Conservation (phyloP, 2,329 filamentous ascomycete genomes). For the Alternaria infectoria region DNA sequence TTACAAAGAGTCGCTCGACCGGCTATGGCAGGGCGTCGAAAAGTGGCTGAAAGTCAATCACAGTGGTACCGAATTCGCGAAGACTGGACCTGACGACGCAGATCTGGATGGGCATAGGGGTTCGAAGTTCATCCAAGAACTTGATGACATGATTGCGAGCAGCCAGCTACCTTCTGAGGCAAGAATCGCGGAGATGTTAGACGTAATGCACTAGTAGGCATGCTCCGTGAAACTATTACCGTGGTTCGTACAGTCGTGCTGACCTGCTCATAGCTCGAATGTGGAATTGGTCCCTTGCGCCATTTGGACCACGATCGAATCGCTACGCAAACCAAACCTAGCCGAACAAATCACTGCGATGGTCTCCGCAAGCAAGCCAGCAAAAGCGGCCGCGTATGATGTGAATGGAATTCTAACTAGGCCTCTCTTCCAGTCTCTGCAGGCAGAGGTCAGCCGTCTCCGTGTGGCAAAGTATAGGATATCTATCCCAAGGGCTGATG, state of each 20-base stretch:
- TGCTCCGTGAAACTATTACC: background rate
- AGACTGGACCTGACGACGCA: constrained; percentile 14
- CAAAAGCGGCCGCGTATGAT: constrained; percentile 20
- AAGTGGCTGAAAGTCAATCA: constrained; percentile 30
- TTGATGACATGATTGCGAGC: constrained; percentile 19
- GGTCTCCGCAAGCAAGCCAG: constrained; percentile 13
- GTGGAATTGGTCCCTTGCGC: constrained; percentile 20
- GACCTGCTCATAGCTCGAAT: constrained; percentile 20
- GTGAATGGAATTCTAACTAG: constrained; percentile 15
- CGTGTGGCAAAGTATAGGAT: constrained; percentile 20
- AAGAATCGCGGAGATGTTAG: constrained; percentile 28
- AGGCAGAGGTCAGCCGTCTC: constrained; percentile 32
- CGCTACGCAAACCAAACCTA: constrained; percentile 26
- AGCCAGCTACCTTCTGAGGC: background rate
- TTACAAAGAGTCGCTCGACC: constrained; percentile 23
- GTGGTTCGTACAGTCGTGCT: constrained; percentile 1
- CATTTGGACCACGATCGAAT: constrained; percentile 37
- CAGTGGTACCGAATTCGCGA: constrained; percentile 23
- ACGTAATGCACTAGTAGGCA: constrained; percentile 34
- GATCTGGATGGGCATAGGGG: constrained; percentile 29
- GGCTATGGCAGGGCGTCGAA: constrained; percentile 25
- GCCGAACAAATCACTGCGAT: constrained; percentile 18
- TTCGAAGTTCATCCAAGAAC: constrained; percentile 28
- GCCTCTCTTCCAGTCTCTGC: constrained; percentile 34
- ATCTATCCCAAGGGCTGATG: constrained; percentile 14